Conservation (phyloP, 2,329 filamentous ascomycete species). For the Tolypocladium capitatum region DNA sequence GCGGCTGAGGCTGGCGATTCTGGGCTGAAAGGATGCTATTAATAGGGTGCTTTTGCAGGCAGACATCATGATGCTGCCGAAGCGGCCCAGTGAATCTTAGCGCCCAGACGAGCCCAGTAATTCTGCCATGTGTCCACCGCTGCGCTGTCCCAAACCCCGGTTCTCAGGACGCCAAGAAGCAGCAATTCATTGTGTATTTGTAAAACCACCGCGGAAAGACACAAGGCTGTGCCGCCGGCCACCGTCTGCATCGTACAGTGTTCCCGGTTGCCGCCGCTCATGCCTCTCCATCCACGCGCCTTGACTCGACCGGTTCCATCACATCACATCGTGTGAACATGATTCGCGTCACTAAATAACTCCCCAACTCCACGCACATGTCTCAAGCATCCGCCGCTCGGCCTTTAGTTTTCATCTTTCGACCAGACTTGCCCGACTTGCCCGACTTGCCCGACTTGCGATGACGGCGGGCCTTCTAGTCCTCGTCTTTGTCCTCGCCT, state of each 20-base stretch:
- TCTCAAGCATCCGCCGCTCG: background rate
- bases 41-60: too few species aligned
- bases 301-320: background rate
- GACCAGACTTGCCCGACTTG: background rate
- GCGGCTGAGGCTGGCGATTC: too few species aligned
- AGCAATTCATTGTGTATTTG: background rate
- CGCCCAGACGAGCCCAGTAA: too few species aligned
- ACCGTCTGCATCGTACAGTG: too few species aligned
- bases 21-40: too few species aligned
- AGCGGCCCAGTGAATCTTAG: too few species aligned
- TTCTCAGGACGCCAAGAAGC: background rate
- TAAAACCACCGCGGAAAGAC: background rate
- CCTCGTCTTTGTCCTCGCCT: slow-evolving; percentile 47
- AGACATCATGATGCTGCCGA: too few species aligned
- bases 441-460: background rate
- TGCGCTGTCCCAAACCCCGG: background rate
- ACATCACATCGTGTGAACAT: background rate
- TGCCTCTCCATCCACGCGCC: background rate
- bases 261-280: background rate
- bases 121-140: background rate
- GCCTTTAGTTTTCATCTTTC: background rate
- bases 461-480: slow-evolving; percentile 7
- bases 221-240: background rate
- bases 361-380: background rate
- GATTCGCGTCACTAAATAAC: background rate